Percentiles rank a stretch among this genome's conserved stretches.
Conservation (phyloP, 2,329 filamentous ascomycete species). For the Alternaria tenuissima region DNA sequence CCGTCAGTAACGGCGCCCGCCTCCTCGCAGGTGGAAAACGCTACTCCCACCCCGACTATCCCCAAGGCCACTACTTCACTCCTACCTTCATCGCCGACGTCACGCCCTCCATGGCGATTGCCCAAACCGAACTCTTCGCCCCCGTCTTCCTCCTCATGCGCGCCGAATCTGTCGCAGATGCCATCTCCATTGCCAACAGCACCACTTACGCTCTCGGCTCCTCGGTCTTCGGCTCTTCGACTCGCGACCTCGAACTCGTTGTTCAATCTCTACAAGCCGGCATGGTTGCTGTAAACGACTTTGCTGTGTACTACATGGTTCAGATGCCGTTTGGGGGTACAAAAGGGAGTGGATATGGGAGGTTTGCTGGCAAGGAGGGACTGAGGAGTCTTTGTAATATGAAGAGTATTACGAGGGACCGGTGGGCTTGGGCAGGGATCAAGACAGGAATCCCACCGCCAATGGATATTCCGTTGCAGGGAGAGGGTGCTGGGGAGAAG, state of each 20-base stretch:
- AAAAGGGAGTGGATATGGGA: constrained; percentile 86
- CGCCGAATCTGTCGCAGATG: constrained; percentile 69
- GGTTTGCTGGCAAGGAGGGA: constrained; percentile 92
- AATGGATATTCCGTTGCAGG: constrained; percentile 79
- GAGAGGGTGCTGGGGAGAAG: constrained; percentile 40
- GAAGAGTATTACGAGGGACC: constrained; percentile 86
- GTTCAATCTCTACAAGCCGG: constrained; percentile 77
- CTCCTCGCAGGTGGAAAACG: constrained; percentile 82
- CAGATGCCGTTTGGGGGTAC: constrained; percentile 93
- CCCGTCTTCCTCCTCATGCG: constrained; percentile 89
- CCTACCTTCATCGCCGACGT: constrained; percentile 94
- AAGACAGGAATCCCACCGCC: constrained; percentile 81
- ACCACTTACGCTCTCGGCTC: constrained; percentile 87
- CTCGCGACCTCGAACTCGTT: constrained; percentile 69
- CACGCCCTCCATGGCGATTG: constrained; percentile 83
- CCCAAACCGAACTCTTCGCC: constrained; percentile 90
- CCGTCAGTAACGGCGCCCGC: constrained; percentile 78
- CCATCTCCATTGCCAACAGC: constrained; percentile 82
- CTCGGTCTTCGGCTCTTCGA: constrained; percentile 78
- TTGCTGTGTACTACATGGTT: constrained; percentile 90
- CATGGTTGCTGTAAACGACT: constrained; percentile 96
- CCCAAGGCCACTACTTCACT: constrained; percentile 86
- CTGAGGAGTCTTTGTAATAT: constrained; percentile 83
- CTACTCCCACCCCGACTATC: constrained; percentile 74
- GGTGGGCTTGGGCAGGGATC: constrained; percentile 64